Evolutionary conservation across 2,329 filamentous ascomycete genomes (phyloP).

Genomic region (Trichocomaceae sp.): DNA sequence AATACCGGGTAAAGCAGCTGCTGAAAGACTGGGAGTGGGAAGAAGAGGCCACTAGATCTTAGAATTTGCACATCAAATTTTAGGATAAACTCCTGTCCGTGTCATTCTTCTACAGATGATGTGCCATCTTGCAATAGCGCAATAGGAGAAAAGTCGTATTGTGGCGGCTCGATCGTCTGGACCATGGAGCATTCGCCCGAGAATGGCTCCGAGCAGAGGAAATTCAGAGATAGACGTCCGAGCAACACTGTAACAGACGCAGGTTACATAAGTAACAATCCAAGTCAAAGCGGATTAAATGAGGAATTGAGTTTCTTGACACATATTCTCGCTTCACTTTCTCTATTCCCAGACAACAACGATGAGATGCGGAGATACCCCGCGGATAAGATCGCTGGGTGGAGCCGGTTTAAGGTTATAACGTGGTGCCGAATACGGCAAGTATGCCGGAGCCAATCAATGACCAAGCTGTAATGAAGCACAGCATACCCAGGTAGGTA

Average conservation of each 20-base stretch:
- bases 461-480: not conserved
- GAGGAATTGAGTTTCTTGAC: not conserved
- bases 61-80: not conserved
- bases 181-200: too few relatives aligned
- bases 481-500: not conserved
- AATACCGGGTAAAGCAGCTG: conserved; percentile 54
- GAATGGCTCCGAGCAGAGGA: too few relatives aligned
- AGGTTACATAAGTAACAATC: too few relatives aligned
- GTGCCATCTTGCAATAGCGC: too few relatives aligned
- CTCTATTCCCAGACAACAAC: not conserved
- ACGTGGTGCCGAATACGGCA: not conserved
- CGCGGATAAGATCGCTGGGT: not conserved
- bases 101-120: too few relatives aligned
- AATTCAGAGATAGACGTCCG: too few relatives aligned
- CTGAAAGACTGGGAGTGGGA: conserved; percentile 33
- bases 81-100: too few relatives aligned
- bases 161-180: too few relatives aligned
- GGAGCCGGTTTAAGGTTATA: not conserved
- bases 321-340: not conserved
- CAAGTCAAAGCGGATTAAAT: not conserved
- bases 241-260: too few relatives aligned
- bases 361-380: not conserved
- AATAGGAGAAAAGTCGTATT: not conserved
- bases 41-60: conserved; percentile 9
- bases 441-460: not conserved